A percentile compares a stretch with the other conserved stretches of the same genome.
Evolutionary conservation across 108 stramenopile species (phyloP).

Genomic region (Cyclotella sp.): DNA sequence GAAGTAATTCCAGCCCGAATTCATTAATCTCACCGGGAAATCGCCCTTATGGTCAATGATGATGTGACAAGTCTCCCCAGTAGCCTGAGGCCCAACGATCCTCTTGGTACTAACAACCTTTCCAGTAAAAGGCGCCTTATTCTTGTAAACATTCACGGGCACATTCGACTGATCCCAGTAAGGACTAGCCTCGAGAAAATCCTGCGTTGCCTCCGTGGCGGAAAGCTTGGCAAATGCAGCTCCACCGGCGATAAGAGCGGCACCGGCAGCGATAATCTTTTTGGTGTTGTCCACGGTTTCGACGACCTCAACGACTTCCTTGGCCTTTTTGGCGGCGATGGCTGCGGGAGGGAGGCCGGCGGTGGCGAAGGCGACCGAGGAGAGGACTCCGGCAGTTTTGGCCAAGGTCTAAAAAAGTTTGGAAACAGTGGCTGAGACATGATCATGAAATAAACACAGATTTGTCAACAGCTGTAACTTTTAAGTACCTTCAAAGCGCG

Average conservation of each 20-base stretch:
- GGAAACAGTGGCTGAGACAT: not conserved
- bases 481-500: conserved; percentile 66
- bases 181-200: conserved; percentile 85
- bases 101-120: conserved; percentile 85
- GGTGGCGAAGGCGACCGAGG: conserved; percentile 71
- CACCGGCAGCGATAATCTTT: conserved; percentile 67
- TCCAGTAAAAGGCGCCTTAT: conserved; percentile 75
- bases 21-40: conserved; percentile 55
- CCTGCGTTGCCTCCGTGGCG: conserved; percentile 44
- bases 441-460: not conserved
- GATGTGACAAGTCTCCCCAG: conserved; percentile 82
- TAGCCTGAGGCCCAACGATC: conserved; percentile 85
- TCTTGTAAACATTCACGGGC: conserved; percentile 86
- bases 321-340: conserved; percentile 65
- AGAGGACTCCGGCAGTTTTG: conserved; percentile 72
- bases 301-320: conserved; percentile 66
- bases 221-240: conserved; percentile 58
- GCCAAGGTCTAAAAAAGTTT: conserved; percentile 47
- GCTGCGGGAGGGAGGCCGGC: conserved; percentile 70
- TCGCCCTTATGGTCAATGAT: conserved; percentile 83
- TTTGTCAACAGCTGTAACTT: not conserved
- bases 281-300: conserved; percentile 72
- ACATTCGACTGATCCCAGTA: conserved; percentile 78
- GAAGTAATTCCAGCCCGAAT: no score
- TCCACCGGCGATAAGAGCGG: conserved; percentile 70